Evolutionary conservation across 2,329 filamentous ascomycete species (phyloP).

Genomic region (Pseudogymnoascus sp.): DNA sequence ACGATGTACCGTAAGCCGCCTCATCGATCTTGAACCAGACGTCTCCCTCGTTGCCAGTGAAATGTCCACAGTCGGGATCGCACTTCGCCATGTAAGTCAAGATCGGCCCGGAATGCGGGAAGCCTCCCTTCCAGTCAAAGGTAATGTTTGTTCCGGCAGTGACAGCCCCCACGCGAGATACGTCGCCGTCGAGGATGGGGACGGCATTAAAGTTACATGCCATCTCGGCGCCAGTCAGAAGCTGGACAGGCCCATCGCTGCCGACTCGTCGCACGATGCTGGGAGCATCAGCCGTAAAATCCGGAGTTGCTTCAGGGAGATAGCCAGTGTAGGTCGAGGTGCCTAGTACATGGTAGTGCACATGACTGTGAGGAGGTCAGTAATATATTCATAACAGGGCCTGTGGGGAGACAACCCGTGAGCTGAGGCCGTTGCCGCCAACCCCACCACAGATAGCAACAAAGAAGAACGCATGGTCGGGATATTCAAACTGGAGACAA

Average conservation of each 20-base stretch:
- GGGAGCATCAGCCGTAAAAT: slow-evolving; percentile 10
- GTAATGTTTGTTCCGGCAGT: slow-evolving; percentile 11
- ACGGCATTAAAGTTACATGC: slow-evolving; percentile 12
- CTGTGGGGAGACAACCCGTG: not conserved
- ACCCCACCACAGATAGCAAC: not conserved
- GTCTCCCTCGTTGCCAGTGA: slow-evolving; percentile 7
- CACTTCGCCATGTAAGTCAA: slow-evolving; percentile 13
- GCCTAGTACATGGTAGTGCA: not conserved
- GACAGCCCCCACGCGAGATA: slow-evolving; percentile 9
- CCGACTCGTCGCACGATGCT: slow-evolving; percentile 11
- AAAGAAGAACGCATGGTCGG: not conserved
- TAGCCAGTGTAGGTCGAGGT: slow-evolving; percentile 12
- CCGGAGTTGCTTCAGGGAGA: slow-evolving; percentile 12
- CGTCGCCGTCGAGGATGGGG: slow-evolving; percentile 11
- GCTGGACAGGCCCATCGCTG: slow-evolving; percentile 10
- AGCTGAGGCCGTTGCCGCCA: not conserved
- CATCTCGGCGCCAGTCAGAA: slow-evolving; percentile 3
- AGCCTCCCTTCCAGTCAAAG: slow-evolving; percentile 5
- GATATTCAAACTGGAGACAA: not conserved
- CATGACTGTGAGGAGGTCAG: not conserved
- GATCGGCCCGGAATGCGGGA: slow-evolving; percentile 12
- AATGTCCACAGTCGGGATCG: slow-evolving; percentile 12
- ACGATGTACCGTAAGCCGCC: slow-evolving; percentile 6
- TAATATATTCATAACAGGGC: not conserved
- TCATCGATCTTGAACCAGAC: slow-evolving; percentile 15